Conservation (phyloP, 2,329 filamentous ascomycete species). For the Ambrosiella xylebori region DNA sequence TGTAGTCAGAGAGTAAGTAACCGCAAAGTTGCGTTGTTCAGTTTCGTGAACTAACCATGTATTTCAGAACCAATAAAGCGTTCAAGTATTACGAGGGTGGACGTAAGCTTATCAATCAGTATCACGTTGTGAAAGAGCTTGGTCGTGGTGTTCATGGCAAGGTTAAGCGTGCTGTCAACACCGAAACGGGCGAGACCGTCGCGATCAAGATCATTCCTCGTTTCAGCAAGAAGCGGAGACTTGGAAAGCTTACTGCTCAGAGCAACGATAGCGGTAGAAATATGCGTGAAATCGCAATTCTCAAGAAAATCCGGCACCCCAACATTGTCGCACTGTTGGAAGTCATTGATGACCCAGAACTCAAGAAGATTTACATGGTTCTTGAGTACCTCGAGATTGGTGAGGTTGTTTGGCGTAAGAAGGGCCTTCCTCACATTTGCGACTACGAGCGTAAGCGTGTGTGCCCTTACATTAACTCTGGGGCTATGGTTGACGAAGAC, state of each 20-base stretch:
- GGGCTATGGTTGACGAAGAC: neutral
- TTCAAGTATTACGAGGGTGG: constrained; percentile 76
- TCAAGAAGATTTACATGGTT: constrained; percentile 97
- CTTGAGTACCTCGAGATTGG: constrained; percentile 88
- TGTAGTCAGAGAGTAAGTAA: constrained; percentile 57
- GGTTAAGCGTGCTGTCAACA: constrained; percentile 81
- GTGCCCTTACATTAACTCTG: constrained; percentile 22
- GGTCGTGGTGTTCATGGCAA: constrained; percentile 93
- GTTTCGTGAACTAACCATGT: neutral
- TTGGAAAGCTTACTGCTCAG: constrained; percentile 60
- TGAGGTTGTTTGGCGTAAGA: constrained; percentile 86
- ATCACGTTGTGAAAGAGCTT: constrained; percentile 91
- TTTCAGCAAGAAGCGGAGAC: constrained; percentile 78
- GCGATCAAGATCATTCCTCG: constrained; percentile 98
- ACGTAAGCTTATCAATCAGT: constrained; percentile 93
- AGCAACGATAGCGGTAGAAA: constrained; percentile 51
- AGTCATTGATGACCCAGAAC: constrained; percentile 90
- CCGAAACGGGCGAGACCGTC: constrained; percentile 59
- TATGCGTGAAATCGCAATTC: constrained; percentile 89
- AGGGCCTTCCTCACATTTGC: constrained; percentile 69
- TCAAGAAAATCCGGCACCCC: constrained; percentile 96
- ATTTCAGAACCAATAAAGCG: constrained; percentile 61
- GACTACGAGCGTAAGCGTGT: constrained; percentile 66
- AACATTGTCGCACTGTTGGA: constrained; percentile 92
- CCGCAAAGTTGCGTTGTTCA: neutral